phyloP scores from a whole-genome alignment of 768 basidiomycete species.

The Termitomyces bulborhizus region DNA sequence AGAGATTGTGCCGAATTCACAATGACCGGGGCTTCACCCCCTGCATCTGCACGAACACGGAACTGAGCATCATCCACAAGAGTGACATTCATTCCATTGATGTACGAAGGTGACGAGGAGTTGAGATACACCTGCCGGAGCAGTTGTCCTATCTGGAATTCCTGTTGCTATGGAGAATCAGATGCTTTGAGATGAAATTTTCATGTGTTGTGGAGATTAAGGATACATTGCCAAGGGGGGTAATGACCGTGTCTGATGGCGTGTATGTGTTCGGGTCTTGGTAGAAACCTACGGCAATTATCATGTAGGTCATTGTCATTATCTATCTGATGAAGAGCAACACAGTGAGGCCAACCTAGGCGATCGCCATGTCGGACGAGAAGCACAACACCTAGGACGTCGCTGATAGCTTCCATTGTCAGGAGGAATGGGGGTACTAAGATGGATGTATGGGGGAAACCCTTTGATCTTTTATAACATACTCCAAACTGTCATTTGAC shows the following conservation, averaged over 20 bases:
- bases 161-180: constrained; percentile 37
- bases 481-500: too few species aligned
- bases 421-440: too few species aligned
- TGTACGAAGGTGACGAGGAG: constrained; percentile 44
- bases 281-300: constrained; percentile 44
- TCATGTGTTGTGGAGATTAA: not conserved
- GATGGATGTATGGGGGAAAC: too few species aligned
- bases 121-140: constrained; percentile 52
- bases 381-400: constrained; percentile 49
- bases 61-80: constrained; percentile 32
- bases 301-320: not conserved
- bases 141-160: constrained; percentile 47
- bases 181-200: not conserved
- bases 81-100: constrained; percentile 34
- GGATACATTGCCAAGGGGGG: constrained; percentile 60
- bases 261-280: constrained; percentile 55
- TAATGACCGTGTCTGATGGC: constrained; percentile 53
- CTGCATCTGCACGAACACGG: constrained; percentile 55
- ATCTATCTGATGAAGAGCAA: not conserved
- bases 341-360: constrained; percentile 23
- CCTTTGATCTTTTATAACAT: too few species aligned
- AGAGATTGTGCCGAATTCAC: constrained; percentile 61
- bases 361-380: constrained; percentile 58
- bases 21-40: constrained; percentile 64
- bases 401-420: constrained; percentile 19